Percentiles rank a stretch among this genome's conserved stretches.
phyloP scores from a whole-genome alignment of 305 asterid species.

The Solanum hybrid region DNA sequence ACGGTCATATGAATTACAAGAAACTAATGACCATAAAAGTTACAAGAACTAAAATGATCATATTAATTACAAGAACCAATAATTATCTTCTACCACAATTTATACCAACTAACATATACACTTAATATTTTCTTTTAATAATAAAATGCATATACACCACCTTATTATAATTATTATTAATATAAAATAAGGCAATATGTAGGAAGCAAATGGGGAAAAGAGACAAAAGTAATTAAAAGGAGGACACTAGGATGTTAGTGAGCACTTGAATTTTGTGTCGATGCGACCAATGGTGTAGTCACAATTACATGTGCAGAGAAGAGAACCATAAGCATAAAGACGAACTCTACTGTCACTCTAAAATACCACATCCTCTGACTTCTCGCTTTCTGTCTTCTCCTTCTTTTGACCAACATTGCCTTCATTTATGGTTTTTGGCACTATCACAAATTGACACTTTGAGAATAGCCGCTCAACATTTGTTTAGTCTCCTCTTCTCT shows the following conservation, averaged over 20 bases:
- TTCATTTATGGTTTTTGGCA: background rate
- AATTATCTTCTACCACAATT: background rate
- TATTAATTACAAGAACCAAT: background rate
- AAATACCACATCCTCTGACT: conserved; percentile 13
- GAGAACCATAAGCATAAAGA: conserved; percentile 14
- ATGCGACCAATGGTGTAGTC: background rate
- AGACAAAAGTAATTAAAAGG: background rate
- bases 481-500: background rate
- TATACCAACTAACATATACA: background rate
- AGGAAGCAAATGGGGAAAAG: background rate
- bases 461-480: background rate
- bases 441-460: background rate
- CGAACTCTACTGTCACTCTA: conserved; percentile 13
- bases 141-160: background rate
- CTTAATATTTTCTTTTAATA: too few relatives aligned
- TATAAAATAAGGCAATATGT: background rate
- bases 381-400: conserved; percentile 4
- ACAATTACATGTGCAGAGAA: conserved; percentile 7
- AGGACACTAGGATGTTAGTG: background rate
- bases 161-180: too few relatives aligned
- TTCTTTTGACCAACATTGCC: conserved; percentile 13
- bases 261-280: background rate
- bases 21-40: background rate
- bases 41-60: too few relatives aligned
- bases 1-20: too few relatives aligned